These are phyloP conservation scores for Candida sonorensis DNA, from an alignment of 805 yeast species.

Conservation along the genomic window DNA sequence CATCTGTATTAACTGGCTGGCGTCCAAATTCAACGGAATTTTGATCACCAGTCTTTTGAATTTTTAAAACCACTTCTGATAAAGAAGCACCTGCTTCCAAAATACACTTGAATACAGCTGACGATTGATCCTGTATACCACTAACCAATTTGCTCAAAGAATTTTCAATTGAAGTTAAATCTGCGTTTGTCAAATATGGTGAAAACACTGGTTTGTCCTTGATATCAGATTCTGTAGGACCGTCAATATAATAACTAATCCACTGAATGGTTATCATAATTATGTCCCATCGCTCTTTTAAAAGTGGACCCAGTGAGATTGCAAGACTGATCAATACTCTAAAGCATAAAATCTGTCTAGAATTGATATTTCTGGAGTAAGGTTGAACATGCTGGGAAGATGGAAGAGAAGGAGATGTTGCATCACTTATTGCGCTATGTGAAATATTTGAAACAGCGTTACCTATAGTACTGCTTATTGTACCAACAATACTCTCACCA, in stretches of 20 bases:
- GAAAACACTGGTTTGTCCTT: constrained; percentile 38
- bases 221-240: constrained; percentile 39
- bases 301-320: constrained; percentile 70
- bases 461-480: constrained; percentile 38
- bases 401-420: constrained; percentile 1
- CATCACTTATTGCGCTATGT: constrained; percentile 2
- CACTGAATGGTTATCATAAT: constrained; percentile 65
- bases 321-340: constrained; percentile 76
- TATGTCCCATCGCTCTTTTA: constrained; percentile 61
- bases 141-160: constrained; percentile 58
- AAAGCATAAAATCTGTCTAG: constrained; percentile 68
- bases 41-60: constrained; percentile 3
- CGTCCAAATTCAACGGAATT: constrained; percentile 9
- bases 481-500: constrained; percentile 47
- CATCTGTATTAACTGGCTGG: constrained; percentile 15
- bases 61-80: constrained; percentile 25
- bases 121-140: constrained; percentile 50
- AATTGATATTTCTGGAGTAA: constrained; percentile 42
- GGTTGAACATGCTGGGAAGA: constrained; percentile 7
- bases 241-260: constrained; percentile 67
- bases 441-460: constrained; percentile 28
- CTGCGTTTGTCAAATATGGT: constrained; percentile 37
- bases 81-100: constrained; percentile 39
- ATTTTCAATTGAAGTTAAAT: constrained; percentile 43
- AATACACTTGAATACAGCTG: constrained; percentile 42